Conservation (phyloP, 2,329 filamentous ascomycete species). For the Pseudogymnoascus verrucosus region DNA sequence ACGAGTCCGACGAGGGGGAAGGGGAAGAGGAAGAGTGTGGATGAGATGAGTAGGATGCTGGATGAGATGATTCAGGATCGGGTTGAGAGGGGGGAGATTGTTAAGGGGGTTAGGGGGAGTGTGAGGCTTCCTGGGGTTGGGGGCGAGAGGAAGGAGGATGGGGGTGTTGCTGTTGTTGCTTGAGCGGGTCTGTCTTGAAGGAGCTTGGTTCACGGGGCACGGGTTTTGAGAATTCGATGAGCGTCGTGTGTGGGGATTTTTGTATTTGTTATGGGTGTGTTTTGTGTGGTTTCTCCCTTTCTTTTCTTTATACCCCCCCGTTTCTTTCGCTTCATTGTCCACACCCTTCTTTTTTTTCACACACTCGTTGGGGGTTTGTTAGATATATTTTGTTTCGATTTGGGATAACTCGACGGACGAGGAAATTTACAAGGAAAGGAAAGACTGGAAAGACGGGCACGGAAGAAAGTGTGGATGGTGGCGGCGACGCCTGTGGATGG, state of each 20-base stretch:
- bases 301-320: conserved; percentile 10
- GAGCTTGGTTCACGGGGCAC: conserved; percentile 15
- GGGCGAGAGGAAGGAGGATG: conserved; percentile 29
- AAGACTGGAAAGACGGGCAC: not conserved
- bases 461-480: not conserved
- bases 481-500: not conserved
- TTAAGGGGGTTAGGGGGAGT: conserved; percentile 59
- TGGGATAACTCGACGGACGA: not conserved
- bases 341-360: not conserved
- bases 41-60: conserved; percentile 87
- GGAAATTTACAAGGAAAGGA: not conserved
- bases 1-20: conserved; percentile 20
- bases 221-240: conserved; percentile 25
- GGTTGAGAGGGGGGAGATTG: conserved; percentile 66
- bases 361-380: conserved; percentile 6
- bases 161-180: conserved; percentile 15
- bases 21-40: conserved; percentile 55
- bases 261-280: conserved; percentile 7
- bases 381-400: conserved; percentile 2
- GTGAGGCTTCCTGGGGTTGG: conserved; percentile 44
- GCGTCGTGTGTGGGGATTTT: conserved; percentile 15
- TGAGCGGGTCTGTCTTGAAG: conserved; percentile 20
- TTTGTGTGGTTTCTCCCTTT: conserved; percentile 1
- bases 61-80: conserved; percentile 95
- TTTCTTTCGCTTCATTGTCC: conserved; percentile 10